Conservation (phyloP, 106 monocot species). For the Triglochin maritima region DNA sequence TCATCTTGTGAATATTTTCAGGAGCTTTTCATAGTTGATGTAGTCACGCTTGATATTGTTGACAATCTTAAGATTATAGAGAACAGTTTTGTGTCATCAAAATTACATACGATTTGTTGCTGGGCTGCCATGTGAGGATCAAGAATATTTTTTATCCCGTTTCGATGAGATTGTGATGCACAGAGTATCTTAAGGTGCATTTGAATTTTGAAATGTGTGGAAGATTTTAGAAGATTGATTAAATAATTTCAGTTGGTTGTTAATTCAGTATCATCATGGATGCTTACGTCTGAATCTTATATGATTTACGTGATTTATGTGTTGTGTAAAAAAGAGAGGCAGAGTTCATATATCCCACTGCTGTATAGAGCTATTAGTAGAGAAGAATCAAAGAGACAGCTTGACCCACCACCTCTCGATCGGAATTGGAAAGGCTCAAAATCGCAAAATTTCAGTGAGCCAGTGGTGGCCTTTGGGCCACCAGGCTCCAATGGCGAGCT, state of each 20-base stretch:
- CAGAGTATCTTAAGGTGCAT: too few species aligned
- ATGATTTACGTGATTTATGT: background rate
- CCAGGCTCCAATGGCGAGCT: slow-evolving; percentile 81
- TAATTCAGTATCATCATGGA: background rate
- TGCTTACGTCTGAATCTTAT: background rate
- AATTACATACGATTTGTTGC: too few species aligned
- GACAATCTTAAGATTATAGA: too few species aligned
- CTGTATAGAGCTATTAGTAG: slow-evolving; percentile 47
- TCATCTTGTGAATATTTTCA: too few species aligned
- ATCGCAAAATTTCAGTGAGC: slow-evolving; percentile 30
- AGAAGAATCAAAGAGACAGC: slow-evolving; percentile 51
- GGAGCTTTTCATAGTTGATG: too few species aligned
- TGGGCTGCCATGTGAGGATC: background rate
- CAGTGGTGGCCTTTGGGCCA: slow-evolving; percentile 67
- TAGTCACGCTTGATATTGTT: too few species aligned
- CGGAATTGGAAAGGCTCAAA: background rate
- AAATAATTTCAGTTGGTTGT: background rate
- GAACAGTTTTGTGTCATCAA: too few species aligned
- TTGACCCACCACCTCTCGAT: slow-evolving; percentile 40
- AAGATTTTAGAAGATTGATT: too few species aligned
- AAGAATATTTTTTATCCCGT: background rate
- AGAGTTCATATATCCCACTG: slow-evolving; percentile 90
- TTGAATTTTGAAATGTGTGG: too few species aligned
- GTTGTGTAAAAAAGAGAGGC: background rate
- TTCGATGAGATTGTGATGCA: too few species aligned